These are phyloP conservation scores for Stagonosporopsis chrysanthemi DNA, from an alignment of 2,329 filamentous ascomycete genomes.

Conservation along the genomic window DNA sequence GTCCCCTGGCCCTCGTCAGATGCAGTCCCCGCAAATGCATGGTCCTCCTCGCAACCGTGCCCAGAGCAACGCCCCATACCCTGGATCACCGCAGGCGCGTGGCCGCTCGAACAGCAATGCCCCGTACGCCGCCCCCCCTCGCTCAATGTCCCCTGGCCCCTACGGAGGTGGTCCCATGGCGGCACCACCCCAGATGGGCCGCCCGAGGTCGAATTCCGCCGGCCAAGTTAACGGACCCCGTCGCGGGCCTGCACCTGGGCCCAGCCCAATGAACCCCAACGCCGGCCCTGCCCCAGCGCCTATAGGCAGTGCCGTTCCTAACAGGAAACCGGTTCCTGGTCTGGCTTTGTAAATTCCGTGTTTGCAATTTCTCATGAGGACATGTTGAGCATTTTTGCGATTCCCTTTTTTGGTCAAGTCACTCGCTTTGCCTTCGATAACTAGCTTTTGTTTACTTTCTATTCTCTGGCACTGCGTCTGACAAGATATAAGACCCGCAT, in stretches of 20 bases:
- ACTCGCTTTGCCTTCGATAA: conserved; percentile 16
- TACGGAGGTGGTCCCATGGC: conserved; percentile 48
- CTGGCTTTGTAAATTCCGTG: conserved; percentile 48
- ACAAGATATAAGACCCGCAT: conserved; percentile 1
- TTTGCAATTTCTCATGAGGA: conserved; percentile 33
- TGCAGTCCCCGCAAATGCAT: conserved; percentile 36
- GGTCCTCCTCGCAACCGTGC: conserved; percentile 39
- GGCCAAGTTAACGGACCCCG: conserved; percentile 39
- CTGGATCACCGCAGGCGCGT: conserved; percentile 28
- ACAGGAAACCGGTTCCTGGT: conserved; percentile 58
- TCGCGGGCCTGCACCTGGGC: conserved; percentile 42
- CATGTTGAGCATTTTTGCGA: conserved; percentile 25
- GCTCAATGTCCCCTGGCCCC: conserved; percentile 51
- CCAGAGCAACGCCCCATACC: conserved; percentile 49
- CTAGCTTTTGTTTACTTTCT: conserved; percentile 22
- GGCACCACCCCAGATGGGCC: conserved; percentile 42
- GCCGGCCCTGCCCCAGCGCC: conserved; percentile 9
- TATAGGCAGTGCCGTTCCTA: conserved; percentile 38
- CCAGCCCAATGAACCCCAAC: conserved; percentile 45
- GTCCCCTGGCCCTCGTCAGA: conserved; percentile 45
- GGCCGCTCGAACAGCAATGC: conserved; percentile 50
- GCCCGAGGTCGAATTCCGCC: conserved; percentile 50
- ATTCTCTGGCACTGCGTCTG: conserved; percentile 7
- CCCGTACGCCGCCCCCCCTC: conserved; percentile 44
- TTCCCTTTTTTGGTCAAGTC: conserved; percentile 13